Evolutionary conservation across 208 protist species (phyloP).

Genomic region (Acanthamoeba culbertsoni): DNA sequence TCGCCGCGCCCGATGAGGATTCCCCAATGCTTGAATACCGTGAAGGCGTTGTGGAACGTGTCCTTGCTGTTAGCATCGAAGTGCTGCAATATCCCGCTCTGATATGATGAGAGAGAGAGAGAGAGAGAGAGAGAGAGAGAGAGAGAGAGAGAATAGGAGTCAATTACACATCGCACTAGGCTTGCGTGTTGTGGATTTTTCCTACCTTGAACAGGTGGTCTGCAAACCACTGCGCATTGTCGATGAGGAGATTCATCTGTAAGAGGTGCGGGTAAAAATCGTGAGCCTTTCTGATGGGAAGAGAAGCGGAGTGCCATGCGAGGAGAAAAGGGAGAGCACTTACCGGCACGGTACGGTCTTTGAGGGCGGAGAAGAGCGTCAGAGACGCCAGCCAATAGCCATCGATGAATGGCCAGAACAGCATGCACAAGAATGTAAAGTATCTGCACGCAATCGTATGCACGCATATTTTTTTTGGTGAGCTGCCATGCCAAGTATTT

Average conservation of each 20-base stretch:
- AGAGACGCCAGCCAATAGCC: slow-evolving; percentile 51
- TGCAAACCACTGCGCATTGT: slow-evolving; percentile 51
- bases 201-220: slow-evolving; percentile 56
- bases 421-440: slow-evolving; percentile 51
- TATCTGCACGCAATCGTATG: no score
- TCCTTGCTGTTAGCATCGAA: slow-evolving; percentile 58
- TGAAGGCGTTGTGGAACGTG: slow-evolving; percentile 24
- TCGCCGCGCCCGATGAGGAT: neutral
- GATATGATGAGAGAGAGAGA: neutral
- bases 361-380: slow-evolving; percentile 13
- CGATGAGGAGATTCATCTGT: neutral
- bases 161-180: neutral
- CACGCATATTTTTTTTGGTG: no score
- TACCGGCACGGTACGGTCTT: slow-evolving; percentile 42
- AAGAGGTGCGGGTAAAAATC: neutral
- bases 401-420: slow-evolving; percentile 65
- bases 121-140: neutral
- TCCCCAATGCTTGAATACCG: slow-evolving; percentile 43
- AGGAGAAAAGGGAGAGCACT: no score
- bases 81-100: slow-evolving; percentile 33
- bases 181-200: neutral
- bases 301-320: neutral
- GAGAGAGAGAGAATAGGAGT: neutral
- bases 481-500: no score
- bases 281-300: neutral